Base-by-base conservation (phyloP, 1,284 basidiomycete species). In the Trichosporon ovoides region DNA sequence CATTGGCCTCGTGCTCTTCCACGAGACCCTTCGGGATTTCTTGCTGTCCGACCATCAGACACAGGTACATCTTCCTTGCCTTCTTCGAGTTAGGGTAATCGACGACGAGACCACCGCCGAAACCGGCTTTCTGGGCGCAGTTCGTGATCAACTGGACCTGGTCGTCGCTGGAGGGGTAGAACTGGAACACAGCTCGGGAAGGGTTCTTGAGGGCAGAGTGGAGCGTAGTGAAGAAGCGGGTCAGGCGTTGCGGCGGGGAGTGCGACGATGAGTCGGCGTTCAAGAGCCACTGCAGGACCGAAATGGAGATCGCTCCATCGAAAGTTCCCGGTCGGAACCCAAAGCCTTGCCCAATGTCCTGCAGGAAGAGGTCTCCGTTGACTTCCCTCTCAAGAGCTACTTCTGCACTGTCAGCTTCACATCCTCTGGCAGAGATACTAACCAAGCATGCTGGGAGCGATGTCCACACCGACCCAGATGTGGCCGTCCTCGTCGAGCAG, bases 271-370 rank as follows among this genome's bases (percentile, higher is more conserved):
- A 88, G 76, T 98, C 96, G 38, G 96, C 95, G 75, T 98, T 99
- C 61, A 98, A 84, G 0, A 99, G 83, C 96, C 96, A 99, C 79
- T 99, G 96, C 3, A 99, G 82, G 22, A 98, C 96, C 19, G 96
- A 98, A 72, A 99, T 91, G 71, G 93, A 96, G 71, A 99, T 98
- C 9, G 92, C 93, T 46, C 94, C 96, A 74, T 99, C 96, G 74
- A 98, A 98, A 62, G 89, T 89, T 59, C 95, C 96, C 48, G 96
- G 89, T 33, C 96, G 83, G 77, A 98, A 98, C 3, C 92, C 91
- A 67, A 95, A 88, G 2, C 91, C 91, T 72, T 94, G 91, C 0
- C 91, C 91, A 46, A 94, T 93, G 71, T 95, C 91, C 69, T 94
- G 91, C 37, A 95, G 75, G 73, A 94, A 92, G 22, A 98, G 78